A percentile compares a stretch with the other conserved stretches of the same genome.
These are phyloP conservation scores for Exutisphaerella laricina DNA, from an alignment of 2,329 filamentous ascomycete species.

Conservation along the genomic window DNA sequence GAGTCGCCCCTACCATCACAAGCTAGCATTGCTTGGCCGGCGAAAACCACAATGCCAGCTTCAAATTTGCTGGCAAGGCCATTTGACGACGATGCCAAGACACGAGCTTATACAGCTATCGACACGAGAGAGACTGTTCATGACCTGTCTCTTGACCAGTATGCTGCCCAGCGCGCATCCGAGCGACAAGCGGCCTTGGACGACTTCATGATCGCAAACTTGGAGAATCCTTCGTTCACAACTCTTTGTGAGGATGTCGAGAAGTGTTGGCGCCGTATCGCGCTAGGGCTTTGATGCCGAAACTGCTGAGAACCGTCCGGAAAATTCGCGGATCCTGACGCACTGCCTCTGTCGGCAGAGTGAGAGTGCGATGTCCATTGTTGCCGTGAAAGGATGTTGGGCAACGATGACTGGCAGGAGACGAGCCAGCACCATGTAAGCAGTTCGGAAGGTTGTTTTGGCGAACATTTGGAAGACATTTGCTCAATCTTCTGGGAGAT, in stretches of 20 bases:
- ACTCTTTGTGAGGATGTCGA: slow-evolving; percentile 48
- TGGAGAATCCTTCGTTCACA: slow-evolving; percentile 47
- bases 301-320: too few relatives aligned
- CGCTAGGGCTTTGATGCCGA: slow-evolving; percentile 38
- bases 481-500: slow-evolving; percentile 11
- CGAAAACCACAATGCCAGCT: too few relatives aligned
- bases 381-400: too few relatives aligned
- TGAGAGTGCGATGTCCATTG: too few relatives aligned
- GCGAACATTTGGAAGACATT: slow-evolving; percentile 7
- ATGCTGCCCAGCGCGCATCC: slow-evolving; percentile 38
- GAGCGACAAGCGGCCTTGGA: slow-evolving; percentile 42
- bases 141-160: slow-evolving; percentile 25
- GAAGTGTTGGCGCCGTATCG: slow-evolving; percentile 45
- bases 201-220: slow-evolving; percentile 46
- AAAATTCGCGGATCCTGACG: too few relatives aligned
- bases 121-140: background rate
- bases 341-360: too few relatives aligned
- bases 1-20: slow-evolving; percentile 15
- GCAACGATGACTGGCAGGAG: too few relatives aligned
- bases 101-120: slow-evolving; percentile 9
- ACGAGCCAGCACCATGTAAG: too few relatives aligned
- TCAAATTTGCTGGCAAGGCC: too few relatives aligned
- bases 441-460: background rate
- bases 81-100: background rate
- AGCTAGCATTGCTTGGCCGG: too few relatives aligned